Percentiles rank a stretch among this genome's conserved stretches.
These are phyloP conservation scores for Exophiala phaeomuriformis DNA, from an alignment of 2,329 filamentous ascomycete genomes.

Conservation along the genomic window DNA sequence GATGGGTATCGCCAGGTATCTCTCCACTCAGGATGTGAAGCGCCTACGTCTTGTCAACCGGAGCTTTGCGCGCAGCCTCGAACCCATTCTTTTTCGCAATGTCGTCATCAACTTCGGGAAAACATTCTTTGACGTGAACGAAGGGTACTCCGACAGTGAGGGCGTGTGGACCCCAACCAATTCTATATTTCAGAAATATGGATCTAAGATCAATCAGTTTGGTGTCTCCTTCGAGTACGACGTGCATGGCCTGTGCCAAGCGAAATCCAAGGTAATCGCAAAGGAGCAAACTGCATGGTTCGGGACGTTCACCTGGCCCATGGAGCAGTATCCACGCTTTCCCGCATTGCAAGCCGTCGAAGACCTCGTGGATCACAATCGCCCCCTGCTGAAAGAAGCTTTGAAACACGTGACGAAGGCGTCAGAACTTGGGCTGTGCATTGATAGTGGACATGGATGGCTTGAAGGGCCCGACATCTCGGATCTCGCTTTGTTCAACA, in stretches of 20 bases:
- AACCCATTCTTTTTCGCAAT: slow-evolving; percentile 52
- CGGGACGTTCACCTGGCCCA: slow-evolving; percentile 60
- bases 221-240: slow-evolving; percentile 64
- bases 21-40: slow-evolving; percentile 54
- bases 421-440: slow-evolving; percentile 58
- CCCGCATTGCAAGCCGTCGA: slow-evolving; percentile 54
- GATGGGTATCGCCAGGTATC: slow-evolving; percentile 47
- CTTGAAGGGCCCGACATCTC: slow-evolving; percentile 55
- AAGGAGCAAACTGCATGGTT: slow-evolving; percentile 53
- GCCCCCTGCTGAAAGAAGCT: slow-evolving; percentile 37
- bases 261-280: slow-evolving; percentile 51
- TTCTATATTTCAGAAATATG: slow-evolving; percentile 57
- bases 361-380: slow-evolving; percentile 48
- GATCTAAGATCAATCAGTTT: slow-evolving; percentile 55
- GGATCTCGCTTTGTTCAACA: slow-evolving; percentile 42
- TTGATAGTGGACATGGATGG: slow-evolving; percentile 62
- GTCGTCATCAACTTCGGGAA: slow-evolving; percentile 60
- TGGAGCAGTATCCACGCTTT: slow-evolving; percentile 52
- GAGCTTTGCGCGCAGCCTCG: slow-evolving; percentile 54
- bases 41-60: slow-evolving; percentile 54
- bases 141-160: slow-evolving; percentile 30
- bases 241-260: slow-evolving; percentile 37
- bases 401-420: slow-evolving; percentile 51
- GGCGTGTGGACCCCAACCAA: slow-evolving; percentile 34
- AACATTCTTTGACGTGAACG: slow-evolving; percentile 44